Evolutionary conservation across 331 rosid species (phyloP).

Genomic region (Quercus lobata): DNA sequence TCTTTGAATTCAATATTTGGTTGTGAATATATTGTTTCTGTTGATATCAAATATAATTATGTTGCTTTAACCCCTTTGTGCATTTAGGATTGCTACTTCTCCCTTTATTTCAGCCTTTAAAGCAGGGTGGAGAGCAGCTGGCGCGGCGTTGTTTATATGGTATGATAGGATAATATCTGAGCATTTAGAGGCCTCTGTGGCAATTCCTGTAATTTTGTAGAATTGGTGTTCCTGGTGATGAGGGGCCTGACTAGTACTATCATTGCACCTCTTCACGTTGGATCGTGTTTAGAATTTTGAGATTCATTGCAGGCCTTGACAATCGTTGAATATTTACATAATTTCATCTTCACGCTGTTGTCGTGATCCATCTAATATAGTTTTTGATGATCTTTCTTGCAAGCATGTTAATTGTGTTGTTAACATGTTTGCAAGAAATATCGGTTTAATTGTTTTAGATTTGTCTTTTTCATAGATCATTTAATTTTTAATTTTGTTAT

Average conservation of each 20-base stretch:
- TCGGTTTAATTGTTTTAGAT: neutral
- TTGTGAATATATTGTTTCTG: conserved; percentile 21
- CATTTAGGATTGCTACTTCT: conserved; percentile 81
- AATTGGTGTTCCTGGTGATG: conserved; percentile 24
- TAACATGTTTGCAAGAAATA: no score
- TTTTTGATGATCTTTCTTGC: neutral
- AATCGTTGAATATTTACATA: neutral
- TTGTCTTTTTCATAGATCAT: neutral
- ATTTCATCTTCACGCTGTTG: neutral
- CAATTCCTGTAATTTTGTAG: conserved; percentile 38
- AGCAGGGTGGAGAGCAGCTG: conserved; percentile 97
- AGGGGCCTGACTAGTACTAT: conserved; percentile 16
- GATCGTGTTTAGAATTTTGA: neutral
- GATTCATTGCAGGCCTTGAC: conserved; percentile 4
- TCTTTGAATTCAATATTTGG: neutral
- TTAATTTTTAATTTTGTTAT: neutral
- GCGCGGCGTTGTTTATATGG: conserved; percentile 81
- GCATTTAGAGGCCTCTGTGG: conserved; percentile 61
- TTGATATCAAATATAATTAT: conserved; percentile 37
- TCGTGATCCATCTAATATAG: neutral
- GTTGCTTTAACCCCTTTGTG: conserved; percentile 63
- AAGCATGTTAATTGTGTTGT: neutral
- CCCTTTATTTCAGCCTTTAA: conserved; percentile 75
- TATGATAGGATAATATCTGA: conserved; percentile 82
- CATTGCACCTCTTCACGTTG: conserved; percentile 7